These are phyloP conservation scores for Misopates orontium DNA, from an alignment of 257 asterid genomes.

Conservation along the genomic window DNA sequence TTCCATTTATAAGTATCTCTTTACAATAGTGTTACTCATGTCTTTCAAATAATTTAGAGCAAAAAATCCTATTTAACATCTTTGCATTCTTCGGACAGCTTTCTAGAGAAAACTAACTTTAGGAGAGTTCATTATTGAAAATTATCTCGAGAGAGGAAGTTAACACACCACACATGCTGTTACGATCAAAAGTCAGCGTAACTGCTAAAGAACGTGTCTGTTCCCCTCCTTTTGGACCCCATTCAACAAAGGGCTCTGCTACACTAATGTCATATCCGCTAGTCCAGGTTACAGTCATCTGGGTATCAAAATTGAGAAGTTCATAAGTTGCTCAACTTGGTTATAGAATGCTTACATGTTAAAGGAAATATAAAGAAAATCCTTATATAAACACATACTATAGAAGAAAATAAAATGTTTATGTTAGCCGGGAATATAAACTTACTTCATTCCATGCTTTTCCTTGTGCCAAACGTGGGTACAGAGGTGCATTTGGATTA, in stretches of 20 bases:
- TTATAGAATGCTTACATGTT: neutral
- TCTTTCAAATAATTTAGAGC: too few relatives aligned
- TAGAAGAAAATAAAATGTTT: neutral
- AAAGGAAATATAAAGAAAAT: neutral
- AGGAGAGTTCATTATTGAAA: neutral
- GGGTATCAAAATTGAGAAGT: slow-evolving; percentile 32
- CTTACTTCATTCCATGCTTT: slow-evolving; percentile 88
- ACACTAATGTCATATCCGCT: slow-evolving; percentile 66
- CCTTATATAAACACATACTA: neutral
- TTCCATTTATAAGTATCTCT: too few relatives aligned
- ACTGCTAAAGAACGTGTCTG: slow-evolving; percentile 69
- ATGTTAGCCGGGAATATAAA: slow-evolving; percentile 3
- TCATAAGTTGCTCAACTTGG: too few relatives aligned
- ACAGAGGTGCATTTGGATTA: slow-evolving; percentile 87
- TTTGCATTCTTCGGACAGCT: neutral
- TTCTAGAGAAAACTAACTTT: neutral
- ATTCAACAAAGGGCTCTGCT: slow-evolving; percentile 79
- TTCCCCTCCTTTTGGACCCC: slow-evolving; percentile 73
- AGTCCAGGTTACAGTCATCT: slow-evolving; percentile 99
- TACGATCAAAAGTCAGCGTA: slow-evolving; percentile 76
- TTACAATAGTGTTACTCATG: too few relatives aligned
- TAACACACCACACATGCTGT: slow-evolving; percentile 84
- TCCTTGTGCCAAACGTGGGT: slow-evolving; percentile 97
- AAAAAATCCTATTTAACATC: neutral
- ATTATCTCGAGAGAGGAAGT: slow-evolving; percentile 12